Evolutionary conservation across 371 early-diverging fungal species (phyloP).

Genomic region (Furculomyces boomerangus): DNA sequence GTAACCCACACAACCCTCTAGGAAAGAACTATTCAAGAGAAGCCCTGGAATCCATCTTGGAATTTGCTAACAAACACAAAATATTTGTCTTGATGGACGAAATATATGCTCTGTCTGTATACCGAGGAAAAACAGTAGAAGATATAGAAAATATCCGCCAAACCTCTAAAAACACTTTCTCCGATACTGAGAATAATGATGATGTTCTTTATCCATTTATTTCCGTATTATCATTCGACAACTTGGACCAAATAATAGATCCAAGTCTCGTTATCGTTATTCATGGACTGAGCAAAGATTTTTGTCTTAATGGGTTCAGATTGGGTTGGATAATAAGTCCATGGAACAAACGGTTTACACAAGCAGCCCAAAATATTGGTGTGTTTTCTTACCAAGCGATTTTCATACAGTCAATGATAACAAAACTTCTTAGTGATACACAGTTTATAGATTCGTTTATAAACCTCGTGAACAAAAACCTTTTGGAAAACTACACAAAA

Average conservation of each 20-base stretch:
- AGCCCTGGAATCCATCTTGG: slow-evolving; percentile 31
- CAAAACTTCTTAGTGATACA: slow-evolving; percentile 32
- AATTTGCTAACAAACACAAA: slow-evolving; percentile 36
- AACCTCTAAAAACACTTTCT: background rate
- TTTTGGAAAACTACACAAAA: slow-evolving; percentile 29
- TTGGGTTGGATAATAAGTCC: slow-evolving; percentile 41
- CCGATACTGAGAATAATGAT: background rate
- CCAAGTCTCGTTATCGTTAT: slow-evolving; percentile 42
- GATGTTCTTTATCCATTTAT: slow-evolving; percentile 22
- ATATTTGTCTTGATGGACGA: slow-evolving; percentile 63
- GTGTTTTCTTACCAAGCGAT: slow-evolving; percentile 34
- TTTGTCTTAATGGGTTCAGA: slow-evolving; percentile 49
- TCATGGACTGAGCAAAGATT: slow-evolving; percentile 64
- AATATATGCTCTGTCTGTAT: slow-evolving; percentile 58
- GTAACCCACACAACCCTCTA: slow-evolving; percentile 52
- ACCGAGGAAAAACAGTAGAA: slow-evolving; percentile 17
- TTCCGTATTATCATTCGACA: slow-evolving; percentile 32
- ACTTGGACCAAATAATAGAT: slow-evolving; percentile 38
- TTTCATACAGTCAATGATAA: slow-evolving; percentile 32
- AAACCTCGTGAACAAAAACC: slow-evolving; percentile 28
- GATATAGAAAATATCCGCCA: background rate
- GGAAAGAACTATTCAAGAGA: slow-evolving; percentile 29
- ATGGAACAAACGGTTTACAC: slow-evolving; percentile 28
- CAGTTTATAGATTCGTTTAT: slow-evolving; percentile 38
- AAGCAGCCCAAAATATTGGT: slow-evolving; percentile 24